Conservation (phyloP, 805 yeast species). For the Wickerhamiella brachini region DNA sequence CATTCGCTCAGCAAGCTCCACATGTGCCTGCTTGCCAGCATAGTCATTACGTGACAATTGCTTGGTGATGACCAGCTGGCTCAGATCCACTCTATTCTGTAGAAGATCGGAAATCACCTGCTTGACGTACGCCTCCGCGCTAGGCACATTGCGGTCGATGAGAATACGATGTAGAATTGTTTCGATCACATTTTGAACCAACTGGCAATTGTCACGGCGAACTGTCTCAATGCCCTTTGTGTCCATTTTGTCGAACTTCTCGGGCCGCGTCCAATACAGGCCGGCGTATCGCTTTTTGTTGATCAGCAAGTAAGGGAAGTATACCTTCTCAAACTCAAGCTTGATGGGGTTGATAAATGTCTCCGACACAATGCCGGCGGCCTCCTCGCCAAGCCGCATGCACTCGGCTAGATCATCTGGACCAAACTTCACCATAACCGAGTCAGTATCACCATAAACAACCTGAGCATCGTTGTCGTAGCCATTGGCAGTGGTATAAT, state of each 20-base stretch:
- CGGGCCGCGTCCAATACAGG: conserved; percentile 83
- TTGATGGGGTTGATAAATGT: conserved; percentile 77
- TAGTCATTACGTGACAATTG: conserved; percentile 82
- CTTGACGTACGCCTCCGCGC: conserved; percentile 76
- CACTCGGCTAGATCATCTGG: conserved; percentile 62
- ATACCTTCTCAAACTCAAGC: conserved; percentile 91
- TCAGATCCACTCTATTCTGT: conserved; percentile 83
- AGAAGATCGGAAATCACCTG: conserved; percentile 77
- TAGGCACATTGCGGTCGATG: conserved; percentile 74
- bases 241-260: conserved; percentile 93
- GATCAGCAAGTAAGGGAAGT: conserved; percentile 84
- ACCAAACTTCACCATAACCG: conserved; percentile 98
- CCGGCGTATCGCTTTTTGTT: conserved; percentile 98
- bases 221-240: conserved; percentile 98
- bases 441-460: conserved; percentile 97
- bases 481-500: conserved; percentile 72
- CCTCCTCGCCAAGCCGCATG: conserved; percentile 88
- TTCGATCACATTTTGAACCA: conserved; percentile 90
- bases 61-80: conserved; percentile 86
- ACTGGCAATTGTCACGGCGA: conserved; percentile 89
- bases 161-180: conserved; percentile 73
- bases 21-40: conserved; percentile 94
- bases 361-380: conserved; percentile 75
- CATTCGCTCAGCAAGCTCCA: conserved; percentile 92
- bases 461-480: conserved; percentile 75